These are phyloP conservation scores for Taiozyma sp. DNA, from an alignment of 1,139 yeast genomes.

Conservation along the genomic window DNA sequence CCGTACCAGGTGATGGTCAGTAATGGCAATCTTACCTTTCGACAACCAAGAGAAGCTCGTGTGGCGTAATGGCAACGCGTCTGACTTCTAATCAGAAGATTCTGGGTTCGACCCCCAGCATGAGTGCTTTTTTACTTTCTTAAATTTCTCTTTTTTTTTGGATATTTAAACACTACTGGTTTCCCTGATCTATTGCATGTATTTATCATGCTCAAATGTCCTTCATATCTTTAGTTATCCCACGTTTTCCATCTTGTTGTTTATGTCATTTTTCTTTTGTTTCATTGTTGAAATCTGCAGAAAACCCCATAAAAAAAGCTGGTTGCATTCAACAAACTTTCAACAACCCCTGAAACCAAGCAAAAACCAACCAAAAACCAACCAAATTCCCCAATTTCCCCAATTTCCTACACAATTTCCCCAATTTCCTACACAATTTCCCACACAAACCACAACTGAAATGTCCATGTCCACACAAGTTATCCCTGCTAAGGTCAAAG, in stretches of 20 bases:
- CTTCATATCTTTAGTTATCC: background rate
- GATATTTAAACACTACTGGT: too few species aligned
- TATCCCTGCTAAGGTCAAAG: conserved; percentile 35
- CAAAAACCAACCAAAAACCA: background rate
- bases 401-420: too few species aligned
- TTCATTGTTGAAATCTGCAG: background rate
- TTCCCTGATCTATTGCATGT: too few species aligned
- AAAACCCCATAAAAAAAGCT: background rate
- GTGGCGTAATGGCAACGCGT: conserved; percentile 62
- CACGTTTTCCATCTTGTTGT: background rate
- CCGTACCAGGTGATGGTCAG: too few species aligned
- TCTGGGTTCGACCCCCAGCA: conserved; percentile 60
- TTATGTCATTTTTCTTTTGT: background rate
- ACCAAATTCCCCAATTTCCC: too few species aligned
- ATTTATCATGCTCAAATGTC: background rate
- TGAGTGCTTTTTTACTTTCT: conserved; percentile 35
- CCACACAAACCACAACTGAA: background rate
- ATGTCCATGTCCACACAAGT: background rate
- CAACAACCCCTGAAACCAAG: background rate
- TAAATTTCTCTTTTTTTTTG: background rate
- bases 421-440: too few species aligned
- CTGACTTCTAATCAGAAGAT: conserved; percentile 57
- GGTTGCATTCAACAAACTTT: background rate
- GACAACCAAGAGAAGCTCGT: conserved; percentile 33
- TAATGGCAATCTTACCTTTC: too few species aligned